Conservation (phyloP, 441 rosid species). For the Adansonia madagascariensis region DNA sequence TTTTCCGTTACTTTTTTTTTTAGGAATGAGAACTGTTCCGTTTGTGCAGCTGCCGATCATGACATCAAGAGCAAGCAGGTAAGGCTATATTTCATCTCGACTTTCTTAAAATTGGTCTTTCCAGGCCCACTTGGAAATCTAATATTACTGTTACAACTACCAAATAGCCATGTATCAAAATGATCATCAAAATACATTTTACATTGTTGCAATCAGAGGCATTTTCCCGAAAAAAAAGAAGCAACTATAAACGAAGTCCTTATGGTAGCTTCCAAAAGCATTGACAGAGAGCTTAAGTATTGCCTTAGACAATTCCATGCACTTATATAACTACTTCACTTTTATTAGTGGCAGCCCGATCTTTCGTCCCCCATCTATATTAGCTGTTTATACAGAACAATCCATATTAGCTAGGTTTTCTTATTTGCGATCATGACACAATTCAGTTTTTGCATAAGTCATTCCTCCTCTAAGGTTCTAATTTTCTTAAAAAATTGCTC, state of each 20-base stretch:
- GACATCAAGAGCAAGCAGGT: constrained; percentile 75
- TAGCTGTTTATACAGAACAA: not conserved
- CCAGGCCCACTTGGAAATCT: not conserved
- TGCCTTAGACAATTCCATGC: too few relatives aligned
- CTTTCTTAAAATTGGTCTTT: not conserved
- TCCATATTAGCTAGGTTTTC: not conserved
- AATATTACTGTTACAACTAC: not conserved
- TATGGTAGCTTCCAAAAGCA: not conserved
- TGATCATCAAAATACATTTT: not conserved
- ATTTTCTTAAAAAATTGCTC: not conserved
- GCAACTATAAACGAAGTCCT: not conserved
- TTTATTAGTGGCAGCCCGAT: not conserved
- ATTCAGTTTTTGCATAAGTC: not conserved
- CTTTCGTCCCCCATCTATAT: too few relatives aligned
- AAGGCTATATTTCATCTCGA: constrained; percentile 20
- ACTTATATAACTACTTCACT: not conserved
- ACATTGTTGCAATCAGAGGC: not conserved
- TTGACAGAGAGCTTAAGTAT: not conserved
- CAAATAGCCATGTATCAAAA: not conserved
- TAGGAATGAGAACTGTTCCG: constrained; percentile 55
- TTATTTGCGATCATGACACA: not conserved
- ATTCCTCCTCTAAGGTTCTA: not conserved
- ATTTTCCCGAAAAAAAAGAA: not conserved
- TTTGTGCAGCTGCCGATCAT: constrained; percentile 46
- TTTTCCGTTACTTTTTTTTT: constrained; percentile 15